Base-by-base conservation (phyloP, 1,139 yeast genomes). In the Pichia sp. region DNA sequence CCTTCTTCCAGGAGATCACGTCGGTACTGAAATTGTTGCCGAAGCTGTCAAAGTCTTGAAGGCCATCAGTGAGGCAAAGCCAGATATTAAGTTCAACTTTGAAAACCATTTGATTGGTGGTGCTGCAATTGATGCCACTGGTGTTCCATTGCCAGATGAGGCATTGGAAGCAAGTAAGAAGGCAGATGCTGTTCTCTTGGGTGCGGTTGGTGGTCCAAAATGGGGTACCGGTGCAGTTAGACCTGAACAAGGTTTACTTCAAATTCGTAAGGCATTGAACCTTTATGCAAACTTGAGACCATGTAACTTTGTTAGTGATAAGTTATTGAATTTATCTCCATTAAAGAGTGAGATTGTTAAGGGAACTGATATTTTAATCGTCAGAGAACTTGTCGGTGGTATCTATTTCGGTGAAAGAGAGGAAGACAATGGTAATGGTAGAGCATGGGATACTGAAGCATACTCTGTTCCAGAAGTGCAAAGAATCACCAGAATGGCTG, bases 201-300 rank as follows among this genome's bases (percentile, higher is more conserved):
- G 98, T 46, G 96, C 98, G 6, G 98, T 91, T 20, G 98, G 98
- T 46, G 98, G 98, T 21, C 98, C 98, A 42, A 91, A 91, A 64
- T 91, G 98, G 98, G 93, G 94, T 24, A 84, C 96, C 25, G 96
- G 91, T 22, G 55, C 72, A 13, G 96, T 91, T 34, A 79, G 98
- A 65, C 98, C 98, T 34, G 98, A 91, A 63, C 97, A 86, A 63
- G 98, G 98, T 42, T 72, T 91, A 51, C 72, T 91, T 48, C 74
- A 87, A 65, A 88, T 91, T 60, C 77, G 98, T 64, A 91, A 91
- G 62, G 98, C 86, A 60, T 74, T 91, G 59, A 85, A 83, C 60
- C 68, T 91, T 50, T 91, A 91, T 60, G 98, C 98, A 42, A 91
- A 91, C 62, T 72, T 91, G 61, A 79, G 98, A 62, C 98, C 98